A percentile compares a stretch with the other conserved stretches of the same genome.
Conservation (phyloP, 2,329 filamentous ascomycete species). For the Botrytis elliptica region DNA sequence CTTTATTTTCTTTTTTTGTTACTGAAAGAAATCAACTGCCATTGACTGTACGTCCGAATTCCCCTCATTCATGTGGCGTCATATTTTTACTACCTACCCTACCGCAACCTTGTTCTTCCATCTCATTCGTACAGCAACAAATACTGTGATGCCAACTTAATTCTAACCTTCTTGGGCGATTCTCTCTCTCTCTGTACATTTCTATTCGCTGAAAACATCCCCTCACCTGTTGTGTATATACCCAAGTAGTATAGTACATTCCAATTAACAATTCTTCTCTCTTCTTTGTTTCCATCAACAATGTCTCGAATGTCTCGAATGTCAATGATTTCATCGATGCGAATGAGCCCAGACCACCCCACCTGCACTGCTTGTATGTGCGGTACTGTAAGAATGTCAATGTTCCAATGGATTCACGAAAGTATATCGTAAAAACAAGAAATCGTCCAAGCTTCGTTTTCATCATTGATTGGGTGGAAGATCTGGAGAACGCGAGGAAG, state of each 20-base stretch:
- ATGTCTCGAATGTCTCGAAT: neutral
- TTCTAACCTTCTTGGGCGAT: neutral
- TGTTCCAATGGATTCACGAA: neutral
- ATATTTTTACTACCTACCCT: neutral
- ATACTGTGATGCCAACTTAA: neutral
- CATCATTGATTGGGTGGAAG: neutral
- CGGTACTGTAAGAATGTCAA: neutral
- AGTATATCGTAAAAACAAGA: neutral
- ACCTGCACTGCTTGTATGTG: neutral
- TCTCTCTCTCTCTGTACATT: neutral
- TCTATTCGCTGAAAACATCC: neutral
- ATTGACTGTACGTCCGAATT: neutral
- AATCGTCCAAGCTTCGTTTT: neutral
- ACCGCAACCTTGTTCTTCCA: neutral
- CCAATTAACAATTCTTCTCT: neutral
- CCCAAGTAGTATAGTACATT: neutral
- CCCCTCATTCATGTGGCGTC: neutral
- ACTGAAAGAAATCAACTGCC: neutral
- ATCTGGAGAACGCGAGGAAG: neutral
- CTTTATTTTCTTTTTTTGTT: neutral
- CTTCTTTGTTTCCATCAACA: neutral
- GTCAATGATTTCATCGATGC: conserved; percentile 1
- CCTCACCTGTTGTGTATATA: neutral
- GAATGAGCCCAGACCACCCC: neutral
- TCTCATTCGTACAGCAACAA: neutral